These are phyloP conservation scores for Colletotrichum sp. DNA, from an alignment of 2,329 filamentous ascomycete genomes.

Conservation along the genomic window DNA sequence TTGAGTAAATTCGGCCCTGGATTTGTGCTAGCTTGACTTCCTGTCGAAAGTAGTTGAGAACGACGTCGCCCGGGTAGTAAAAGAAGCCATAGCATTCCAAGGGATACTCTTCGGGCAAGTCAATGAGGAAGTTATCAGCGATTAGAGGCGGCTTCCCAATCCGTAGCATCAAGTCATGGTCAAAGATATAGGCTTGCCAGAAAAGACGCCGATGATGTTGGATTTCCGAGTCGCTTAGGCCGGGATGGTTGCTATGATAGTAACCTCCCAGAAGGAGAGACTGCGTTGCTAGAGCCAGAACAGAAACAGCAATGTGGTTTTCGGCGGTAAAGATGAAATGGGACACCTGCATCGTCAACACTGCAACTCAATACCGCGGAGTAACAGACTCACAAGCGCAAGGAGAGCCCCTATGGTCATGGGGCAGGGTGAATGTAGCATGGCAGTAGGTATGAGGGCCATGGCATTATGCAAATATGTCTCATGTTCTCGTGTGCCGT, in stretches of 20 bases:
- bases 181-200: conserved; percentile 9
- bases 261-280: conserved; percentile 1
- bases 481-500: neutral
- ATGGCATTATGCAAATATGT: neutral
- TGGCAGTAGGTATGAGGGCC: neutral
- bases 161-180: conserved; percentile 7
- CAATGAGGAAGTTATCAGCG: conserved; percentile 10
- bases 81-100: conserved; percentile 6
- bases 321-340: conserved; percentile 10
- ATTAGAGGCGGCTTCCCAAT: conserved; percentile 17
- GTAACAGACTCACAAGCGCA: neutral
- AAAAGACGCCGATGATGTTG: conserved; percentile 8
- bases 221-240: neutral
- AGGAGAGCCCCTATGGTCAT: conserved; percentile 1
- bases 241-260: neutral
- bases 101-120: conserved; percentile 12
- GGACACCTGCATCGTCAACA: neutral
- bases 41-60: conserved; percentile 12
- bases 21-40: conserved; percentile 14
- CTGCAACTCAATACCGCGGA: too few relatives aligned
- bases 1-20: neutral
- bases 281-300: conserved; percentile 1
- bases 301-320: neutral
- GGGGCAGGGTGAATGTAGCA: neutral
- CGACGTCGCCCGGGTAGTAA: conserved; percentile 7